Conservation (phyloP, 169 alveolate genomes). For the Eimeria nieschulzi region DNA sequence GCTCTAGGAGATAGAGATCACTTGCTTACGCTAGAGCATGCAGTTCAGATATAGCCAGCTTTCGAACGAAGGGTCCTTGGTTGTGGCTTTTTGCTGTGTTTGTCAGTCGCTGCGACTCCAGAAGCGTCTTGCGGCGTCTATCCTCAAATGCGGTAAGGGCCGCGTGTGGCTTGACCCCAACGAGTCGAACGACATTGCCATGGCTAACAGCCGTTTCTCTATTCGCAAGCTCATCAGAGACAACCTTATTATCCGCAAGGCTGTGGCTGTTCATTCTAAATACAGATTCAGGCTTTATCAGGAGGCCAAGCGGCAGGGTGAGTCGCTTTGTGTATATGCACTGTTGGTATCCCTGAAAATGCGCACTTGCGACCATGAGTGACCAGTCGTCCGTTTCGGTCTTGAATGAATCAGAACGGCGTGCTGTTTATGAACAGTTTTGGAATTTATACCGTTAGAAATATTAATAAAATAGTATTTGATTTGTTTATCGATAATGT, state of each 20-base stretch:
- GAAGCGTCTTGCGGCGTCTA: slow-evolving; percentile 98
- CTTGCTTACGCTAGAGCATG: too few species aligned
- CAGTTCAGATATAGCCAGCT: too few species aligned
- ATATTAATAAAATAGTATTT: not conserved
- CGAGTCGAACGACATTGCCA: slow-evolving; percentile 96
- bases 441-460: not conserved
- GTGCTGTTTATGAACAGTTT: too few species aligned
- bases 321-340: not conserved
- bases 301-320: slow-evolving; percentile 95
- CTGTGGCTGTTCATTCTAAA: slow-evolving; percentile 96
- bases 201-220: slow-evolving; percentile 96
- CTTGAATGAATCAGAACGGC: too few species aligned
- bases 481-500: not conserved
- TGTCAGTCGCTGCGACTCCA: slow-evolving; percentile 92
- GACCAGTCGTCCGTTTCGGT: too few species aligned
- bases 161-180: slow-evolving; percentile 99
- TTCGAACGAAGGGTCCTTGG: too few species aligned
- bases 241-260: slow-evolving; percentile 96
- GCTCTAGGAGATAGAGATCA: too few species aligned
- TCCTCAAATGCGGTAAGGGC: slow-evolving; percentile 96
- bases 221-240: slow-evolving; percentile 95
- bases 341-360: too few species aligned
- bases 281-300: slow-evolving; percentile 91
- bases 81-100: not conserved
- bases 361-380: too few species aligned